Conservation (phyloP, 305 asterid genomes). For the Withania somnifera region DNA sequence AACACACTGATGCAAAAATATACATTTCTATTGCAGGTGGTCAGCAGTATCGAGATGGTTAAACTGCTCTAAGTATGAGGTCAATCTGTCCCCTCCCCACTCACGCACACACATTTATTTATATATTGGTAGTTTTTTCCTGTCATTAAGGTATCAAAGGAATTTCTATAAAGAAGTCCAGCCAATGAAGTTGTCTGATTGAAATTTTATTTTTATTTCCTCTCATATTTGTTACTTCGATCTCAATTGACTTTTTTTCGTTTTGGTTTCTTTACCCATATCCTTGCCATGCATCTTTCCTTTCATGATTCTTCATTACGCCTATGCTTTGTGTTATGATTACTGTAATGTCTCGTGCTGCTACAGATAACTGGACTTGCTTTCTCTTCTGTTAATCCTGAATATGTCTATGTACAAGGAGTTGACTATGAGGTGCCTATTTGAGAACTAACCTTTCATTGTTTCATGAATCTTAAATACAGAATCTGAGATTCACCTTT, state of each 20-base stretch:
- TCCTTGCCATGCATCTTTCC: neutral
- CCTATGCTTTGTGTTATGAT: neutral
- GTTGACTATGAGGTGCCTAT: slow-evolving; percentile 77
- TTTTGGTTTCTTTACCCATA: neutral
- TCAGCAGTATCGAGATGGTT: slow-evolving; percentile 65
- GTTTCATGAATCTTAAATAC: neutral
- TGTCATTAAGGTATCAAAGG: neutral
- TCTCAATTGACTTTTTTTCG: neutral
- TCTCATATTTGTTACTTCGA: neutral
- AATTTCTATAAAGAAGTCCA: neutral
- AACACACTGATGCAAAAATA: neutral
- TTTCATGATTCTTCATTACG: neutral
- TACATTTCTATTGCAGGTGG: slow-evolving; percentile 51
- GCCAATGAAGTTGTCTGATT: neutral
- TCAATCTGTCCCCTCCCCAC: neutral
- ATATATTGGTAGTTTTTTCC: neutral
- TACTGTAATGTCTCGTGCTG: neutral
- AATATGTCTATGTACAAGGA: slow-evolving; percentile 76
- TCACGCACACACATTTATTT: neutral
- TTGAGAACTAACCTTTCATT: neutral
- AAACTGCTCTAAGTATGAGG: slow-evolving; percentile 88
- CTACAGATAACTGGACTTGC: slow-evolving; percentile 85
- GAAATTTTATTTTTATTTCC: neutral
- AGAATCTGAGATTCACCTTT: neutral
- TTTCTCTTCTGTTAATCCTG: slow-evolving; percentile 69